These are phyloP conservation scores for Acorus calamus DNA, from an alignment of 106 monocot species.

Conservation along the genomic window DNA sequence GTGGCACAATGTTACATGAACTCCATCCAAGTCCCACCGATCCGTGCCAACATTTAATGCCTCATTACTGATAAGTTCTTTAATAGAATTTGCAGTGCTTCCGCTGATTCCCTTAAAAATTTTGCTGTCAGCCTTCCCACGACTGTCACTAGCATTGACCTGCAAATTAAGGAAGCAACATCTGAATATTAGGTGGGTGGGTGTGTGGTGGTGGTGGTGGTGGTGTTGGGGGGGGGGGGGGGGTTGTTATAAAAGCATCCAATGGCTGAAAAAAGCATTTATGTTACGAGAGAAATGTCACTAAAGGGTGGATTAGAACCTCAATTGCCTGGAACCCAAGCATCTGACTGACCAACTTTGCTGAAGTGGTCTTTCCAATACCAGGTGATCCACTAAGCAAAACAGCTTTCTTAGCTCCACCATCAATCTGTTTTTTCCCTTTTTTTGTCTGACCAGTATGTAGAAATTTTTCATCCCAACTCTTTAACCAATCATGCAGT, in stretches of 20 bases:
- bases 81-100: constrained; percentile 81
- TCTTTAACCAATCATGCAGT: constrained; percentile 83
- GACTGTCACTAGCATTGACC: constrained; percentile 99
- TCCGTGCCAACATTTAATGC: constrained; percentile 41
- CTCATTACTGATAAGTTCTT: constrained; percentile 87
- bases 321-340: constrained; percentile 87
- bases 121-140: constrained; percentile 93
- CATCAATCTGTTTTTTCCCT: constrained; percentile 70
- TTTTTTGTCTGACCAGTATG: constrained; percentile 59
- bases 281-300: background rate
- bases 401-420: constrained; percentile 76
- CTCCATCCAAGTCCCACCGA: constrained; percentile 31
- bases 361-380: constrained; percentile 90
- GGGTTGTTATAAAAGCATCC: too few relatives aligned
- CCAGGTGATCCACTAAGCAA: constrained; percentile 91
- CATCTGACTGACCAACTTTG: constrained; percentile 85
- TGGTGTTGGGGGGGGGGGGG: too few relatives aligned
- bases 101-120: constrained; percentile 84
- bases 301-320: constrained; percentile 25
- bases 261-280: background rate
- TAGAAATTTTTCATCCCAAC: constrained; percentile 70
- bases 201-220: too few relatives aligned
- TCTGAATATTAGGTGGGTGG: background rate
- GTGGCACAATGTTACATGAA: too few relatives aligned
- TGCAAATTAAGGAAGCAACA: constrained; percentile 13